Evolutionary conservation across 139 green algal species (phyloP).

Genomic region (Tetradesmus obliquus): DNA sequence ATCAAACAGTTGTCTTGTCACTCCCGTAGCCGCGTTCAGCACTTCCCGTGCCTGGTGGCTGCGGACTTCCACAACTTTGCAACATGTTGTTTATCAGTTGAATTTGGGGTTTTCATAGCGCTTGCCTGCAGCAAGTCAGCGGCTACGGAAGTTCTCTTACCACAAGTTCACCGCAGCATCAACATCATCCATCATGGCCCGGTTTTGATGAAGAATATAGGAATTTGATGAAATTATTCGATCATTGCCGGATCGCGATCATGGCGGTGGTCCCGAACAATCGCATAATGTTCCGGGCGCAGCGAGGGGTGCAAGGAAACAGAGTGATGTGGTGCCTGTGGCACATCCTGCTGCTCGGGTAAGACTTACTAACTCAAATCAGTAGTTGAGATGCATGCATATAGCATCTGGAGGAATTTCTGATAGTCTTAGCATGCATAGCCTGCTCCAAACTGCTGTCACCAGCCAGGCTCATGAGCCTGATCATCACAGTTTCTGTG

Average conservation of each 20-base stretch:
- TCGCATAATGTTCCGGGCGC: background rate
- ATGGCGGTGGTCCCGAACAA: background rate
- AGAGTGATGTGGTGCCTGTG: background rate
- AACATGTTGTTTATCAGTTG: too few relatives aligned
- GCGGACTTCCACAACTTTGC: too few relatives aligned
- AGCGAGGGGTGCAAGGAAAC: background rate
- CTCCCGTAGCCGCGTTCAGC: background rate
- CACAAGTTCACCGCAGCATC: background rate
- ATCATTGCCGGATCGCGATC: background rate
- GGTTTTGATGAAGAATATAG: background rate
- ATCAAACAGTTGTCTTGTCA: too few relatives aligned
- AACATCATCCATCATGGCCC: background rate
- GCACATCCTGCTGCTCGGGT: conserved; percentile 12
- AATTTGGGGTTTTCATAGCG: too few relatives aligned
- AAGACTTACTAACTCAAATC: background rate
- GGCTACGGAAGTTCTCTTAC: background rate
- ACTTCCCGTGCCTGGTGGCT: too few relatives aligned
- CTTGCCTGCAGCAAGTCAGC: background rate
- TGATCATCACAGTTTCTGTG: background rate
- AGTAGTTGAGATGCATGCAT: too few relatives aligned
- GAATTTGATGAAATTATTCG: background rate
- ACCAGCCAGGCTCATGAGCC: background rate
- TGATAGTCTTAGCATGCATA: background rate
- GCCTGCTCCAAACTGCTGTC: background rate
- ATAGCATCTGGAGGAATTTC: too few relatives aligned